Percentiles rank a stretch among this genome's conserved stretches.
Evolutionary conservation across 805 yeast genomes (phyloP).

Genomic region (Metschnikowia bowlesiae): DNA sequence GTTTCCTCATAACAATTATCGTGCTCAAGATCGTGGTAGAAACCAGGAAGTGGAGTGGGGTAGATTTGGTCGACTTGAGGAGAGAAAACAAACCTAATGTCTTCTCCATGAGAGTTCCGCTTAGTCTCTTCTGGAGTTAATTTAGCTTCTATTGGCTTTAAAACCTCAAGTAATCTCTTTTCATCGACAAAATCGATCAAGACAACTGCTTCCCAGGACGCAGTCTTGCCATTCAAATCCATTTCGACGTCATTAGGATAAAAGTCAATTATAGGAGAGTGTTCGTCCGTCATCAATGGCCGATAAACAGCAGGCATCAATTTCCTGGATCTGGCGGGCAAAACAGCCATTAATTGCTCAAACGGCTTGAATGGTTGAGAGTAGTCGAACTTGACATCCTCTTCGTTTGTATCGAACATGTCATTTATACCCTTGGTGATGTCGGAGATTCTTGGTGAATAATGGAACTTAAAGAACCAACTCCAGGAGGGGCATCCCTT

Average conservation of each 20-base stretch:
- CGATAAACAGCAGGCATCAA: conserved; percentile 77
- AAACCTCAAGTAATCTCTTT: conserved; percentile 63
- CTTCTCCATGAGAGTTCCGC: conserved; percentile 73
- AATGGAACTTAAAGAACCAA: conserved; percentile 88
- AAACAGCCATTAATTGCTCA: conserved; percentile 94
- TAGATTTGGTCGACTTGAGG: conserved; percentile 68
- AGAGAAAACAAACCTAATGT: conserved; percentile 64
- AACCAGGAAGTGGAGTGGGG: conserved; percentile 71
- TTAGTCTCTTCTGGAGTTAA: conserved; percentile 64
- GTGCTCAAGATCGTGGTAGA: conserved; percentile 72
- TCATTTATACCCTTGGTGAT: conserved; percentile 66
- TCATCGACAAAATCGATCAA: conserved; percentile 89
- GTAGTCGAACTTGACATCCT: conserved; percentile 51
- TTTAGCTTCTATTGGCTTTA: conserved; percentile 59
- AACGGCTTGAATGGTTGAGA: conserved; percentile 87
- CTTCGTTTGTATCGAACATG: conserved; percentile 27
- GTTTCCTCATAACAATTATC: conserved; percentile 69
- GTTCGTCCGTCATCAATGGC: conserved; percentile 77
- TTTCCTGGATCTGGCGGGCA: conserved; percentile 84
- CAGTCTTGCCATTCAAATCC: conserved; percentile 92
- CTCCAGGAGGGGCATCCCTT: conserved; percentile 93
- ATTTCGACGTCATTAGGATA: conserved; percentile 85
- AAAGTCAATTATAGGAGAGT: conserved; percentile 83
- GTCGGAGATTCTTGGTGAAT: conserved; percentile 93
- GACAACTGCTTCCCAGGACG: conserved; percentile 97